Conservation (phyloP, 495 filamentous ascomycete genomes). For the Penicillium crystallinum region DNA sequence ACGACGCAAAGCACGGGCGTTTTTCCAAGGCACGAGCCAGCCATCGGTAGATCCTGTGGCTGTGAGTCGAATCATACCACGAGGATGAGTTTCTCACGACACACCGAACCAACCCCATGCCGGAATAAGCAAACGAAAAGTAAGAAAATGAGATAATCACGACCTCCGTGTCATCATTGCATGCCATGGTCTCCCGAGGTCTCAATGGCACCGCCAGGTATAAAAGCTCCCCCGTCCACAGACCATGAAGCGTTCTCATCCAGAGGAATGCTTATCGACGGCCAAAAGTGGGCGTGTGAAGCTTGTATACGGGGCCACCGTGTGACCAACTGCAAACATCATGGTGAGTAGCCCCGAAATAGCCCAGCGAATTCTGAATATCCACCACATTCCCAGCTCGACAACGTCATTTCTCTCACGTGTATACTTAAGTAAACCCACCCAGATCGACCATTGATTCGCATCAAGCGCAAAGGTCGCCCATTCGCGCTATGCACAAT, state of each 20-base stretch:
- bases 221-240: constrained; percentile 10
- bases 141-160: background rate
- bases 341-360: constrained; percentile 39
- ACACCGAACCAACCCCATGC: constrained; percentile 7
- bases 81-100: constrained; percentile 2
- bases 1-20: background rate
- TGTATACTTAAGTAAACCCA: background rate
- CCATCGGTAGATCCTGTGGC: constrained; percentile 26
- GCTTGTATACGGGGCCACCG: constrained; percentile 89
- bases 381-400: background rate
- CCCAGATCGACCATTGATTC: constrained; percentile 81
- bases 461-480: constrained; percentile 95
- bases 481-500: constrained; percentile 95
- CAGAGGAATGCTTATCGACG: constrained; percentile 70
- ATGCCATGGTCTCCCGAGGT: background rate
- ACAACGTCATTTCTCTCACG: no score
- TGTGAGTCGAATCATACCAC: constrained; percentile 17
- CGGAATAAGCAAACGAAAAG: background rate
- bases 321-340: constrained; percentile 55
- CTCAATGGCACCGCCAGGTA: constrained; percentile 7
- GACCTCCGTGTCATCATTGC: constrained; percentile 4
- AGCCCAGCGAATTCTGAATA: no score
- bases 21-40: constrained; percentile 12
- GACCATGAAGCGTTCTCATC: constrained; percentile 8
- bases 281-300: constrained; percentile 87